phyloP scores from a whole-genome alignment of 495 filamentous ascomycete genomes.

The Aspergillus wentii region DNA sequence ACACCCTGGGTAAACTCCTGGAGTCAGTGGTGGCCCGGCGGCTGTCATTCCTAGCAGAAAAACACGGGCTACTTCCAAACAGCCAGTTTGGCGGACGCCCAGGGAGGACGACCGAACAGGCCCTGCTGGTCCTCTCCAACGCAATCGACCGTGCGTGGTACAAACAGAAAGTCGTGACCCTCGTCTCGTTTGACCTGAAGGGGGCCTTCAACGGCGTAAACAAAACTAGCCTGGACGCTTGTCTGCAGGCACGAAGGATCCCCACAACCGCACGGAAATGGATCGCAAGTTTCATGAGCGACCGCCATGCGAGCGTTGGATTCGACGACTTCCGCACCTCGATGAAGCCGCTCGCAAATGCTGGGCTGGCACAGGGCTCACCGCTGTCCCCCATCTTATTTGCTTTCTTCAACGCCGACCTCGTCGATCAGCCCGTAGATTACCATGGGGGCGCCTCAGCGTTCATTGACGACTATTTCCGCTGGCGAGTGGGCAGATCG shows the following conservation, averaged over 20 bases:
- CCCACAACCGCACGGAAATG: slow-evolving; percentile 9
- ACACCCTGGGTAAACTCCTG: slow-evolving; percentile 21
- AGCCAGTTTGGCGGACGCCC: slow-evolving; percentile 19
- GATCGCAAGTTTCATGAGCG: slow-evolving; percentile 20
- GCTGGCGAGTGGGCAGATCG: slow-evolving; percentile 9
- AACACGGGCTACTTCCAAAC: slow-evolving; percentile 16
- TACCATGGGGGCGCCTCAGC: slow-evolving; percentile 16
- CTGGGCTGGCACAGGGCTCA: slow-evolving; percentile 22
- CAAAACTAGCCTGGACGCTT: slow-evolving; percentile 12
- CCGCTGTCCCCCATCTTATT: slow-evolving; percentile 23
- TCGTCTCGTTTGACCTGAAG: slow-evolving; percentile 23
- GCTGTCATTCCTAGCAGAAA: slow-evolving; percentile 14
- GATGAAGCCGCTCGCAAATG: slow-evolving; percentile 8
- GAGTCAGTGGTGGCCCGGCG: slow-evolving; percentile 18
- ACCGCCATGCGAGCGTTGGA: slow-evolving; percentile 14
- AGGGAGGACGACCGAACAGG: slow-evolving; percentile 16
- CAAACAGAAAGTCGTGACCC: slow-evolving; percentile 10
- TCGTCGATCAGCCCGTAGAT: slow-evolving; percentile 21
- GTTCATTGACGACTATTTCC: slow-evolving; percentile 23
- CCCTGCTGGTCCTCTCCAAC: slow-evolving; percentile 16
- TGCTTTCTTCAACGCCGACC: slow-evolving; percentile 20
- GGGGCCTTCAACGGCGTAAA: slow-evolving; percentile 25
- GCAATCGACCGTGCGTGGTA: slow-evolving; percentile 20
- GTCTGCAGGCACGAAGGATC: slow-evolving; percentile 14
- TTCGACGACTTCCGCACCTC: slow-evolving; percentile 18